phyloP scores from a whole-genome alignment of 2,329 filamentous ascomycete species.

The Paracorniculantispora psalliotae region DNA sequence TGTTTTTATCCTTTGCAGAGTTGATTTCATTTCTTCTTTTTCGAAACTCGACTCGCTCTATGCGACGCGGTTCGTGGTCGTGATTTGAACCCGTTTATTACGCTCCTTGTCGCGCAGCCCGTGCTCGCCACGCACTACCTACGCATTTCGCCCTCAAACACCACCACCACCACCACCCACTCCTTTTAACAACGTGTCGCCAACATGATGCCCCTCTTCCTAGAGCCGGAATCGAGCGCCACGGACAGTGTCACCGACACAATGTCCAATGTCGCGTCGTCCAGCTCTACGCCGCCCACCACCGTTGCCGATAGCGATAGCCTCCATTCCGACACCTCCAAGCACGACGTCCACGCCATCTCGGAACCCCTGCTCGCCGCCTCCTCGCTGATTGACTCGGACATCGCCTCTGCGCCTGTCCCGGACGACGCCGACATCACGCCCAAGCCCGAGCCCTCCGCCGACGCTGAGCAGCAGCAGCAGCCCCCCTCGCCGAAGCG shows the following conservation, averaged over 20 bases:
- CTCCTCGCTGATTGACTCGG: slow-evolving; percentile 4
- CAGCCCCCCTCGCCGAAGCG: slow-evolving; percentile 32
- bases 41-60: not conserved
- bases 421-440: not conserved
- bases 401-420: slow-evolving; percentile 24
- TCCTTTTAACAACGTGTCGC: slow-evolving; percentile 1
- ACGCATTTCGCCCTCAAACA: not conserved
- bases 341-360: slow-evolving; percentile 34
- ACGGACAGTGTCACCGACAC: slow-evolving; percentile 31
- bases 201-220: slow-evolving; percentile 27
- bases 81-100: not conserved
- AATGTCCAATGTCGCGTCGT: slow-evolving; percentile 50
- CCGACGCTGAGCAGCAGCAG: too few species aligned
- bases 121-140: not conserved
- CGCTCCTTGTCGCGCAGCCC: slow-evolving; percentile 6
- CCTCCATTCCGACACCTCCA: slow-evolving; percentile 42
- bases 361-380: slow-evolving; percentile 15
- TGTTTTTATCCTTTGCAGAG: not conserved
- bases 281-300: slow-evolving; percentile 61
- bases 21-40: not conserved
- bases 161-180: not conserved
- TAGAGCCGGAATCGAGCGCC: slow-evolving; percentile 28
- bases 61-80: slow-evolving; percentile 6
- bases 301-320: slow-evolving; percentile 56
- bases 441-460: not conserved